phyloP scores from a whole-genome alignment of 305 asterid species.

The Solanum hybrid region DNA sequence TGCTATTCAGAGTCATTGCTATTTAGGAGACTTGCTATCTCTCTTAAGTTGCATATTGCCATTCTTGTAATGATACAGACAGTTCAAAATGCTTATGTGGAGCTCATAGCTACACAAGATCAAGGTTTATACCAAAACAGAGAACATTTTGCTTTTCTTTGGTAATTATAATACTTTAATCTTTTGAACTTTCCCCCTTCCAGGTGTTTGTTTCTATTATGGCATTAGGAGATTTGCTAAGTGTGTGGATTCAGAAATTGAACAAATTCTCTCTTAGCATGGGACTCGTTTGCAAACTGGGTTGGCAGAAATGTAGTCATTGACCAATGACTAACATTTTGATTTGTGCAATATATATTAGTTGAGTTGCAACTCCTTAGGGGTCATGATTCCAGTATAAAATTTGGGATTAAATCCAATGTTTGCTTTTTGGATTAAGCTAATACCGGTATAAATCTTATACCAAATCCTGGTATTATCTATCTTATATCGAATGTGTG shows the following conservation, averaged over 20 bases:
- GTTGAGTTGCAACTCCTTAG: background rate
- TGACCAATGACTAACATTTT: background rate
- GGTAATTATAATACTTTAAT: background rate
- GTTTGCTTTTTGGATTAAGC: background rate
- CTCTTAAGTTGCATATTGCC: background rate
- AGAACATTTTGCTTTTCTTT: background rate
- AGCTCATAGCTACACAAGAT: background rate
- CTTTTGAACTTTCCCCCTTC: background rate
- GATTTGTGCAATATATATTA: background rate
- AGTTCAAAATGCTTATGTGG: background rate
- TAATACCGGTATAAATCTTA: background rate
- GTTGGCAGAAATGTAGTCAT: slow-evolving; percentile 4
- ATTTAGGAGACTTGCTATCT: background rate
- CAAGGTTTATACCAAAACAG: background rate
- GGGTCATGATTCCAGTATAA: background rate
- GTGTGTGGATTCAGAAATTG: background rate
- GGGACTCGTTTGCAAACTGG: slow-evolving; percentile 6
- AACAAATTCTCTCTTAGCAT: slow-evolving; percentile 1
- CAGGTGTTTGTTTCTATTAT: slow-evolving; percentile 1
- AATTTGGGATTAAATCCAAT: background rate
- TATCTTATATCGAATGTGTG: background rate
- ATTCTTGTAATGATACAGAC: background rate
- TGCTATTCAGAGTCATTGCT: background rate
- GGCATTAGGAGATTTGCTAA: background rate
- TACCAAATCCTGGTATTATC: background rate